Evolutionary conservation across 805 yeast species (phyloP), one percentile per base, ranked within the genome.

Genomic region (Wickerhamia fluorescens): DNA sequence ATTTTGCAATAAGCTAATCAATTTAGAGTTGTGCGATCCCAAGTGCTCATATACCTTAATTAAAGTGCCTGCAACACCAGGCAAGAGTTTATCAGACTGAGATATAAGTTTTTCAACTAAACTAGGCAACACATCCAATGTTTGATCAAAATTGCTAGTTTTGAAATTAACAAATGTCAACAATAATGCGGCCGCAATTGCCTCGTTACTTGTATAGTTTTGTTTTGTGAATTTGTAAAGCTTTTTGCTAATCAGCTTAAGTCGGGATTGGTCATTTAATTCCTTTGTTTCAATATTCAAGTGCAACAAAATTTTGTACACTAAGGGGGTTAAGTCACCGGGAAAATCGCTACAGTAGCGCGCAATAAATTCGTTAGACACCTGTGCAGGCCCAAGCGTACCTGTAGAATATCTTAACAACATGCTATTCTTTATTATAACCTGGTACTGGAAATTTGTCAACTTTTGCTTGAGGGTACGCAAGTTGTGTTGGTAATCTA

Each of bases 371-470:
- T 37, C 30, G 13, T 33, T 35, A 21, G 37, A 38, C 29, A 58
- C 41, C 27, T 53, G 53, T 3, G 41, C 27, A 19, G 34, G 36
- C 14, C 54, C 39, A 28, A 61, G 45, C 7, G 64, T 68, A 13
- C 66, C 67, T 5, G 66, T 41, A 21, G 52, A 45, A 40, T 48
- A 62, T 10, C 60, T 58, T 38, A 73, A 53, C 16, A 68, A 39
- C 16, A 68, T 38, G 42, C 65, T 65, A 42, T 73, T 74, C 43
- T 68, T 61, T 13, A 51, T 35, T 25, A 74, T 40, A 3, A 47
- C 41, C 28, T 48, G 56, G 30, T 52, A 50, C 49, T 74, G 79
- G 4, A 56, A 49, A 18, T 31, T 37, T 12, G 56, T 50, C 30
- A 50, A 38, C 33, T 49, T 49, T 24, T 42, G 47, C 17, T 43